Evolutionary conservation across 75 land plant species (phyloP).

Genomic region (Selaginella tamariscina): DNA sequence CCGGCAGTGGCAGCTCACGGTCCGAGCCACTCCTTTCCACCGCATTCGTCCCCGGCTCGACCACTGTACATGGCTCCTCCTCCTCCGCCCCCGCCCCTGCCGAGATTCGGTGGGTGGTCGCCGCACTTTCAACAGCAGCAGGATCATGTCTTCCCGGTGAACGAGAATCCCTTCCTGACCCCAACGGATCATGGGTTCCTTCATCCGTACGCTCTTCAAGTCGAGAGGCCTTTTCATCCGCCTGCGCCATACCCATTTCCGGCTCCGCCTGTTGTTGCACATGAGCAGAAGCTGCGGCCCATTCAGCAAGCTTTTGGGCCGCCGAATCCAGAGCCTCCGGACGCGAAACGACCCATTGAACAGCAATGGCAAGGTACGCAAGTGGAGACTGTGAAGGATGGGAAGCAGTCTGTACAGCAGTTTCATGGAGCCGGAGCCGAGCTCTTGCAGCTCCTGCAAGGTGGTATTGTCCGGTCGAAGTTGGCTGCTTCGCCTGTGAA

Average conservation of each 20-base stretch:
- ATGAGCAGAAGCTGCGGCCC: neutral
- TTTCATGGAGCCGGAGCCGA: slow-evolving; percentile 26
- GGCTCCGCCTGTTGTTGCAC: neutral
- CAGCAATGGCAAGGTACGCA: neutral
- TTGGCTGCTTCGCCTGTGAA: neutral
- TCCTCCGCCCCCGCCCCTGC: slow-evolving; percentile 12
- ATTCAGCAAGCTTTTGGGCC: slow-evolving; percentile 7
- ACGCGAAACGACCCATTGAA: neutral
- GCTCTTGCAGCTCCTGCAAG: slow-evolving; percentile 21
- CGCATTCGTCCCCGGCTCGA: slow-evolving; percentile 2
- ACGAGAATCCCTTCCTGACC: neutral
- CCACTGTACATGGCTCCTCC: slow-evolving; percentile 5
- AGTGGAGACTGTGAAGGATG: neutral
- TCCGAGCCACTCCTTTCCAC: slow-evolving; percentile 25
- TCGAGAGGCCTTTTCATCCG: slow-evolving; percentile 6
- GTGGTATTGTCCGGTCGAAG: neutral
- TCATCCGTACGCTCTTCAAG: neutral
- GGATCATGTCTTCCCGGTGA: slow-evolving; percentile 6
- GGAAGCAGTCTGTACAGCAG: slow-evolving; percentile 13
- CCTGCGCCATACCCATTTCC: slow-evolving; percentile 1
- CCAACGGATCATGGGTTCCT: neutral
- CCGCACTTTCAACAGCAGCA: slow-evolving; percentile 17
- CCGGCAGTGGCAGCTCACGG: slow-evolving; percentile 63
- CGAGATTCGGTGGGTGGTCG: slow-evolving; percentile 11
- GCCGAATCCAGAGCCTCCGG: neutral